phyloP scores from a whole-genome alignment of 768 basidiomycete species.

The Dentipellis sp. region DNA sequence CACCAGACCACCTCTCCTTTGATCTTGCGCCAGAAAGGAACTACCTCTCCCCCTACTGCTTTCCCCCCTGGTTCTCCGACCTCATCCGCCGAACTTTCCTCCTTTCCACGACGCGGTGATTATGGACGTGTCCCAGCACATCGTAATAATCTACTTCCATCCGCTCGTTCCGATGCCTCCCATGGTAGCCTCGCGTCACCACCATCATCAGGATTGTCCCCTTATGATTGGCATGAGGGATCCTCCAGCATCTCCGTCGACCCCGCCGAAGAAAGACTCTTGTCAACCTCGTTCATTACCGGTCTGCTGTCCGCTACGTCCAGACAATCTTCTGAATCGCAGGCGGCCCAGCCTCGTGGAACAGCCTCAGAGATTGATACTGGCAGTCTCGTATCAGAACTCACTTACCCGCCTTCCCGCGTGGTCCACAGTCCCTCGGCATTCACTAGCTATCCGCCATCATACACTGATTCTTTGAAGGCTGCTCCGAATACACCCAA shows the following conservation, averaged over 20 bases:
- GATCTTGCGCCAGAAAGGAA: background rate
- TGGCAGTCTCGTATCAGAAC: conserved; percentile 35
- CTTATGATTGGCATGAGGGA: conserved; percentile 54
- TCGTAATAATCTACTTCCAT: background rate
- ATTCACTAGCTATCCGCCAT: no score
- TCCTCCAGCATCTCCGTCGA: conserved; percentile 48
- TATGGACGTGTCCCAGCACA: background rate
- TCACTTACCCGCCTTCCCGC: conserved; percentile 36
- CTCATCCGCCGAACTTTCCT: background rate
- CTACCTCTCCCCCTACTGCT: background rate
- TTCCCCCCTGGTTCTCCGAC: background rate
- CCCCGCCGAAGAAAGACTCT: conserved; percentile 45
- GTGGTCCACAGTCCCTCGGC: background rate
- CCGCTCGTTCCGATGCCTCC: background rate
- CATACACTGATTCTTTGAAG: no score
- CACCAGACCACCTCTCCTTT: background rate
- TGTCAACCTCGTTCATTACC: conserved; percentile 57
- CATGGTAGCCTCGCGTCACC: background rate
- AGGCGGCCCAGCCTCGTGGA: conserved; percentile 20
- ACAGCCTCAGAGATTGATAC: background rate
- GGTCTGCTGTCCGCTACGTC: conserved; percentile 29
- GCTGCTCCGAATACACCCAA: no score
- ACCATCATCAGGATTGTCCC: conserved; percentile 16
- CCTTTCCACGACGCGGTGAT: background rate
- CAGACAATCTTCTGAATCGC: conserved; percentile 6